These are phyloP conservation scores for Aspergillus caelatus DNA, from an alignment of 2,329 filamentous ascomycete species.

Conservation along the genomic window DNA sequence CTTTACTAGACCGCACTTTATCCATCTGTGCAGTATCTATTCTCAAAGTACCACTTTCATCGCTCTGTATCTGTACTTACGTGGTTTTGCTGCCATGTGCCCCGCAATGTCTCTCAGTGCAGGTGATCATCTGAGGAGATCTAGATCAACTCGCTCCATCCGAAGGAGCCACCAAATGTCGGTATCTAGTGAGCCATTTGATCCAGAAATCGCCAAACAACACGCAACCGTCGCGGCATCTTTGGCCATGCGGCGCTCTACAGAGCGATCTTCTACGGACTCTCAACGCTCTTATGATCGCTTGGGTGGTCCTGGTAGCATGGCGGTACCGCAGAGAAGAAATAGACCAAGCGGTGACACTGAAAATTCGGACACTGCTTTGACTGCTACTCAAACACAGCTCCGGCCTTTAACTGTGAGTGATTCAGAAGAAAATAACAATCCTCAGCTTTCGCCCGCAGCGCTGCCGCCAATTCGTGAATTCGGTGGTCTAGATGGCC, in stretches of 20 bases:
- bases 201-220: conserved; percentile 32
- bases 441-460: conserved; percentile 19
- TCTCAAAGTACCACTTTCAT: conserved; percentile 14
- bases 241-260: conserved; percentile 44
- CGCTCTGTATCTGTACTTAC: conserved; percentile 8
- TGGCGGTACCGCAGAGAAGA: conserved; percentile 30
- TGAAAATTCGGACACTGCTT: conserved; percentile 16
- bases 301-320: conserved; percentile 30
- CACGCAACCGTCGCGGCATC: conserved; percentile 48
- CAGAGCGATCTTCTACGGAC: conserved; percentile 30
- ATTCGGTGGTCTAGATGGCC: conserved; percentile 36
- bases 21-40: conserved; percentile 3
- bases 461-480: conserved; percentile 34
- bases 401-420: conserved; percentile 11
- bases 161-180: conserved; percentile 29
- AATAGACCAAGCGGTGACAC: conserved; percentile 22
- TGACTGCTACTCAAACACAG: conserved; percentile 5
- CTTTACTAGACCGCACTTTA: background rate
- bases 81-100: conserved; percentile 23
- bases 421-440: background rate
- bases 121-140: conserved; percentile 37
- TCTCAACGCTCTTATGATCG: conserved; percentile 32
- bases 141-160: conserved; percentile 44
- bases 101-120: conserved; percentile 31
- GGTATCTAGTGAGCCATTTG: conserved; percentile 28